Evolutionary conservation across 2,329 filamentous ascomycete genomes (phyloP), one percentile per base, ranked within the genome.

Genomic region (Alternaria hordeiaustralica): DNA sequence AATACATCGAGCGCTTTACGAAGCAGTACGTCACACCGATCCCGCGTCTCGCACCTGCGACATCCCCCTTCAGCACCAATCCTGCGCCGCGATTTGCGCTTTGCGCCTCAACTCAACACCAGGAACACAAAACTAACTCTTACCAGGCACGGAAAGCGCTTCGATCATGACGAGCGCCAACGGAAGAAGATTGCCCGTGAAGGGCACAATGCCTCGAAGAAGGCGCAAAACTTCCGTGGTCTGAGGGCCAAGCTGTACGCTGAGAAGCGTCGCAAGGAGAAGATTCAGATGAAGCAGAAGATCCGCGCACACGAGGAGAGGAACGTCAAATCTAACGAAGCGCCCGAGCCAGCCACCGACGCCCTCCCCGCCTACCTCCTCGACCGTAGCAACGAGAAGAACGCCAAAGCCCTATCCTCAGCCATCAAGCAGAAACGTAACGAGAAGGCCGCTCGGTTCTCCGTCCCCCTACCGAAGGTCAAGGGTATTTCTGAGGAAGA

Each of bases 251-350:
- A 99, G 87, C 85, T 97, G 76, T 90, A 96, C 84, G 91, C 95
- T 81, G 90, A 98, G 88, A 93, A 94, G 86, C 89, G 60, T 43
- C 58, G 60, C 49, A 62, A 62, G 44, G 94, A 99, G 86, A 99
- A 99, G 78, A 82, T 82, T 47, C 79, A 81, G 71, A 80, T 82
- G 79, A 81, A 81, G 74, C 77, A 81, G 74, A 75, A 74, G 58
- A 81, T 99, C 87, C 93, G 92, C 83, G 92, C 93, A 47, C 93
- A 97, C 85, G 96, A 99, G 83, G 93, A 97, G 86, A 90, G 93
- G 83, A 96, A 97, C 78, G 90, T 98, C 85, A 97, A 98, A 84
- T 92, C 92, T 9, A 85, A 88, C 30, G 90, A 90, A 59, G 89
- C 92, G 70, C 88, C 91, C 73, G 92, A 96, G 81, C 92, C 94